Evolutionary conservation across 768 basidiomycete species (phyloP).

Genomic region (Naganishia friedmannii): DNA sequence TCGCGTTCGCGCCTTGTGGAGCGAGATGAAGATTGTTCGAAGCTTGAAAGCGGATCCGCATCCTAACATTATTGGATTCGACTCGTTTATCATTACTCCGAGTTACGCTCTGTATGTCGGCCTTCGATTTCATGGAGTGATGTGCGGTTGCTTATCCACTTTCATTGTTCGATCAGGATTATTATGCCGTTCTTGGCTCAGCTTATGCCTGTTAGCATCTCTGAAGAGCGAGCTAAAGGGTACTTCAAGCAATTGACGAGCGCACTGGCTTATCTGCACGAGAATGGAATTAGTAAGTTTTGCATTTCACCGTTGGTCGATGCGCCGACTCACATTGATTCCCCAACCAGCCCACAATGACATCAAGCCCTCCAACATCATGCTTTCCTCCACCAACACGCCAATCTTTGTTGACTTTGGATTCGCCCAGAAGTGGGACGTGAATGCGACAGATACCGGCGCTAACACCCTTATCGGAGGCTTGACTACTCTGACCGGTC

Average conservation of each 20-base stretch:
- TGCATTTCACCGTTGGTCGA: neutral
- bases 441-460: constrained; percentile 37
- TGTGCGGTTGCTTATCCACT: constrained; percentile 21
- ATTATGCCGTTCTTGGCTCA: constrained; percentile 80
- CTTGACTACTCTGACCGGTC: constrained; percentile 35
- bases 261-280: constrained; percentile 51
- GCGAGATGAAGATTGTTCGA: constrained; percentile 94
- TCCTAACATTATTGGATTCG: constrained; percentile 87
- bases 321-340: neutral
- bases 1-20: constrained; percentile 89
- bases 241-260: constrained; percentile 50
- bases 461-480: constrained; percentile 49
- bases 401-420: constrained; percentile 90
- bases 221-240: constrained; percentile 66
- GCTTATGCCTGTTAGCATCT: constrained; percentile 81
- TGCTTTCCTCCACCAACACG: constrained; percentile 67
- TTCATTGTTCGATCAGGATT: constrained; percentile 35
- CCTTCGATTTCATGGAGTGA: neutral
- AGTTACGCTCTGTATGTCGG: constrained; percentile 77
- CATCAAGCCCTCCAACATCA: constrained; percentile 83
- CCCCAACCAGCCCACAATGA: constrained; percentile 42
- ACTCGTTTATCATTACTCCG: constrained; percentile 88
- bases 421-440: constrained; percentile 79
- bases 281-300: constrained; percentile 43
- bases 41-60: constrained; percentile 79